Conservation (phyloP, 2,329 filamentous ascomycete genomes). For the Colletotrichum lindemuthianum region DNA sequence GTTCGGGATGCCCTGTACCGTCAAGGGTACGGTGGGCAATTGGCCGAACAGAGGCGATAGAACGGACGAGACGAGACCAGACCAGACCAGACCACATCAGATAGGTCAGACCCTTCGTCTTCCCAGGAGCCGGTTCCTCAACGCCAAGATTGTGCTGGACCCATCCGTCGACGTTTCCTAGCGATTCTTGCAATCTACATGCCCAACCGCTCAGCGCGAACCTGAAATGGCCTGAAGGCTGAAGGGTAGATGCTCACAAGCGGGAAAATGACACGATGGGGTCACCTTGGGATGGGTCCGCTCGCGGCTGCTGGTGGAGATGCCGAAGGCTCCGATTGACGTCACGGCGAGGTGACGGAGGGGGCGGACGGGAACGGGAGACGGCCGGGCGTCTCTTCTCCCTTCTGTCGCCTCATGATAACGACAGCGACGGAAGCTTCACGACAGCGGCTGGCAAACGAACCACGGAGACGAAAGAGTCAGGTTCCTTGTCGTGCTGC, state of each 20-base stretch:
- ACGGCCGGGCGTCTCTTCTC: neutral
- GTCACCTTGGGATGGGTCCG: neutral
- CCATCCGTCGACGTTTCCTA: no score
- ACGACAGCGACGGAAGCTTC: neutral
- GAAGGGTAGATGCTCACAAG: neutral
- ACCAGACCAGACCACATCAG: no score
- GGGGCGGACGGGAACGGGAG: constrained; percentile 25
- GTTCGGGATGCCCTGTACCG: constrained; percentile 21
- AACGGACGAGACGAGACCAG: no score
- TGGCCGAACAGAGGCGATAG: constrained; percentile 5
- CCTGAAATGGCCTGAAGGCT: no score
- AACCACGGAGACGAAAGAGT: constrained; percentile 10
- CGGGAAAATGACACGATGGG: neutral
- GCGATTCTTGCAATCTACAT: no score
- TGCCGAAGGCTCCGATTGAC: constrained; percentile 36
- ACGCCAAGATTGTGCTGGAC: no score
- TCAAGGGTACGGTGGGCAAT: constrained; percentile 17
- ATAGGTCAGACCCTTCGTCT: no score
- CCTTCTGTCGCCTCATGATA: no score
- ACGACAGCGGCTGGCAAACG: constrained; percentile 4
- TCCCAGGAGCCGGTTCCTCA: no score
- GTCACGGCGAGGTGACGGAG: constrained; percentile 18
- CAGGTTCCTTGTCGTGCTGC: constrained; percentile 6
- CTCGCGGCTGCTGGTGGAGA: constrained; percentile 23
- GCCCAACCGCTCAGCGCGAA: no score